Conservation (phyloP, 371 early-diverging fungal genomes). For the Mucor ambiguus region DNA sequence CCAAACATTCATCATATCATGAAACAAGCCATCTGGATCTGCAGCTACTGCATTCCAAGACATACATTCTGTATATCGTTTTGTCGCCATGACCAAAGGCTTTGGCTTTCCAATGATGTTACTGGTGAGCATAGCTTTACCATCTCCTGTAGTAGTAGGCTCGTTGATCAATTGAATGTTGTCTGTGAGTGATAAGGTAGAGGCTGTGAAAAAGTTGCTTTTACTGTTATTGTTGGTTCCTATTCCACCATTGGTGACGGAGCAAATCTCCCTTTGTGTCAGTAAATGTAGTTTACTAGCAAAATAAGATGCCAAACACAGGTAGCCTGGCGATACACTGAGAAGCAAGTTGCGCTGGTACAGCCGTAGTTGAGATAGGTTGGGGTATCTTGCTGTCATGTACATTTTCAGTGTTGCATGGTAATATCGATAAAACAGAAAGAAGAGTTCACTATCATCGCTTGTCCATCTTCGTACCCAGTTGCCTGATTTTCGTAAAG, state of each 20-base stretch:
- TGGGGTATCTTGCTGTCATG: constrained; percentile 26
- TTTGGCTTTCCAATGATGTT: constrained; percentile 50
- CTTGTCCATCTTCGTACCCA: constrained; percentile 61
- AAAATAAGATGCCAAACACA: constrained; percentile 56
- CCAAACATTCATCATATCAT: constrained; percentile 61
- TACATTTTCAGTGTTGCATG: constrained; percentile 47
- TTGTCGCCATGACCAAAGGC: constrained; percentile 52
- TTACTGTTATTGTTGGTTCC: neutral
- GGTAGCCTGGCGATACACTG: constrained; percentile 53
- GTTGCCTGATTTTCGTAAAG: constrained; percentile 49
- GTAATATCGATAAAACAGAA: constrained; percentile 61
- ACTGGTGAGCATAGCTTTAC: neutral
- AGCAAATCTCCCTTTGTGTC: constrained; percentile 51
- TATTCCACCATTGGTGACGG: constrained; percentile 45
- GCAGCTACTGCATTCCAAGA: constrained; percentile 44
- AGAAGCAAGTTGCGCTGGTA: constrained; percentile 38
- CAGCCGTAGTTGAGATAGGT: constrained; percentile 27
- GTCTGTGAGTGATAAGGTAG: constrained; percentile 25
- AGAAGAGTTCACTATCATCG: constrained; percentile 62
- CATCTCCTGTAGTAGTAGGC: neutral
- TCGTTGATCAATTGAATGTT: constrained; percentile 20
- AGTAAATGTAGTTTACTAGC: constrained; percentile 52
- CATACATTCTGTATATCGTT: constrained; percentile 57
- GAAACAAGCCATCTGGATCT: constrained; percentile 36
- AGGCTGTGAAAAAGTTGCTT: neutral